Base-by-base conservation (phyloP, 345 rosid species). In the Citrus medica region DNA sequence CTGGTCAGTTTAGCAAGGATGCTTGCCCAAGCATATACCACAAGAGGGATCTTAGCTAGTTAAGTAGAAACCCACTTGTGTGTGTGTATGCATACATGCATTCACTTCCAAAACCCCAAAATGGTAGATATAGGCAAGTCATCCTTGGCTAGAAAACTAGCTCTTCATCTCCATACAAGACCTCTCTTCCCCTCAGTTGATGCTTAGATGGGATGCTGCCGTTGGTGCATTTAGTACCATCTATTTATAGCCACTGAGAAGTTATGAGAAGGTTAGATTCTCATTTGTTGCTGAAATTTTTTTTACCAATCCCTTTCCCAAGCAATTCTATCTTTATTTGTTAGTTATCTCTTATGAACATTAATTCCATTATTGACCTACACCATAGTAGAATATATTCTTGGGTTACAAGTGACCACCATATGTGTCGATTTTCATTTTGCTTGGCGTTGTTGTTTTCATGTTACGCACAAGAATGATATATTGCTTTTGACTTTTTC, bases 101-200 rank as follows among this genome's bases (percentile, higher is more conserved):
- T 66, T 66, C 46, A 33, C 38, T 66, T 66, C 16, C 3, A 35
- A 35, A 65, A 35, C 69, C 48, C 69, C 4, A 8, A 16, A 33
- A 8, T 35, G 27, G 46, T 66, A 0, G 22, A 35, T 66, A 21
- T 66, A 35, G 69, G 46, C 69, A 66, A 66, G 69, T 33, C 48
- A 35, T 66, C 69, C 48, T 66, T 66, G 69, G 69, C 69, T 66
- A 66, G 48, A 21, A 66, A 35, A 66, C 69, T 33, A 22, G 48
- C 69, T 66, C 69, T 66, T 66, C 69, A 66, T 35, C 48, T 66
- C n/a, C 69, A 66, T 66, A 35, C 48, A 21, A 66, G 46, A 21
- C 48, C 46, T 66, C 69, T 66, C 69, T 66, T 66, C 69, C 46
- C n/a, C 48, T 66, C 69, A 66, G 1, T 1, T 35, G 69, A 35